A percentile compares a stretch with the other conserved stretches of the same genome.
phyloP scores from a whole-genome alignment of 2,329 filamentous ascomycete species.

The Macrophomina phaseolina region DNA sequence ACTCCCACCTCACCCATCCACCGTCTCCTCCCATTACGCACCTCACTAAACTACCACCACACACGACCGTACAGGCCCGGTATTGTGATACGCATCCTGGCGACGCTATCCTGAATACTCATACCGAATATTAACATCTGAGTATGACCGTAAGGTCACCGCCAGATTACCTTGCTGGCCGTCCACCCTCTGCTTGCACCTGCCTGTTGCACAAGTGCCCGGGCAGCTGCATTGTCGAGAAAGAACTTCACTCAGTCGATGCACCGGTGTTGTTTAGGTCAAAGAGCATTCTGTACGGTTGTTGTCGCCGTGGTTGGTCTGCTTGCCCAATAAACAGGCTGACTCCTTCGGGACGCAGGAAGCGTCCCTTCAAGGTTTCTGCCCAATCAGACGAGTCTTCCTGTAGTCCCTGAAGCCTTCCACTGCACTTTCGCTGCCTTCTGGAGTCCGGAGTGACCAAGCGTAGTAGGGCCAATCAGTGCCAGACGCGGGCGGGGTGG shows the following conservation, averaged over 20 bases:
- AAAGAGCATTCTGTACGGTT: too few relatives aligned
- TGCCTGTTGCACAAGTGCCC: not conserved
- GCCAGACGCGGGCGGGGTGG: constrained; percentile 9
- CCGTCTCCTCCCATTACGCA: not conserved
- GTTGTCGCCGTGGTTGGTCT: too few relatives aligned
- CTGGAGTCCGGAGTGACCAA: not conserved
- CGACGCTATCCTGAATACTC: not conserved
- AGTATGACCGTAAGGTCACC: not conserved
- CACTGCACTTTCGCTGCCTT: not conserved
- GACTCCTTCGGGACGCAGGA: too few relatives aligned
- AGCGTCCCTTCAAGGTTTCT: not conserved
- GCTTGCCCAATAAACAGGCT: not conserved
- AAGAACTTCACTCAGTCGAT: not conserved
- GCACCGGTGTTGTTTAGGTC: not conserved
- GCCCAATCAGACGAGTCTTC: not conserved
- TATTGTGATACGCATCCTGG: not conserved
- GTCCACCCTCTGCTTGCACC: not conserved
- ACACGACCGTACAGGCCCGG: not conserved
- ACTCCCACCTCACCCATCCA: constrained; percentile 3
- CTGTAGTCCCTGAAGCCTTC: not conserved
- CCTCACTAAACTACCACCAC: not conserved
- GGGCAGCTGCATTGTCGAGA: not conserved
- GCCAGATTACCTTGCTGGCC: not conserved
- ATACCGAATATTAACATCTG: not conserved
- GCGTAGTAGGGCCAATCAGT: not conserved